phyloP scores from a whole-genome alignment of 129 eudicot species.

The Scalesia atractyloides region DNA sequence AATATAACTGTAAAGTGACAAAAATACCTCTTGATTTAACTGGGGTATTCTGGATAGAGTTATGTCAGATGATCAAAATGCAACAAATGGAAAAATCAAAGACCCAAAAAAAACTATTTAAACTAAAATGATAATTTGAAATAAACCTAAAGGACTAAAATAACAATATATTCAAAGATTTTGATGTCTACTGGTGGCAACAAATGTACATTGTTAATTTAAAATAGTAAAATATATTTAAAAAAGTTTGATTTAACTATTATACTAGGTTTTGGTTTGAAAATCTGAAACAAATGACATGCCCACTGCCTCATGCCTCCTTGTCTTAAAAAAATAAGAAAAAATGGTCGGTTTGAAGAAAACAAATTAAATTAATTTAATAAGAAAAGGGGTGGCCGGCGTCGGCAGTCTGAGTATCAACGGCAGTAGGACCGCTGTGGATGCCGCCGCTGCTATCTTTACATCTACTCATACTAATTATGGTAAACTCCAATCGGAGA shows the following conservation, averaged over 20 bases:
- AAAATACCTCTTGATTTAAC: too few species aligned
- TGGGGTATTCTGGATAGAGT: too few species aligned
- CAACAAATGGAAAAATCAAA: too few species aligned
- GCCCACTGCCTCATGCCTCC: constrained; percentile 19
- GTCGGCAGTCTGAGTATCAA: constrained; percentile 25
- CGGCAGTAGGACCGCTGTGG: constrained; percentile 19
- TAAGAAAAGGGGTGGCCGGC: constrained; percentile 20
- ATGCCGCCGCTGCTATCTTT: constrained; percentile 24
- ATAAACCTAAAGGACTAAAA: too few species aligned
- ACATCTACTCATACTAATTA: constrained; percentile 19
- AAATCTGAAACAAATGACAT: constrained; percentile 19
- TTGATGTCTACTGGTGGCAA: background rate
- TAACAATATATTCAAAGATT: too few species aligned
- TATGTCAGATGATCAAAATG: too few species aligned
- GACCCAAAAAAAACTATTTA: too few species aligned
- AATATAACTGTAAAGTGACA: too few species aligned
- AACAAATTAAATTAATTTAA: constrained; percentile 5
- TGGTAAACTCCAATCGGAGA: constrained; percentile 23
- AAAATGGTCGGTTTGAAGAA: constrained; percentile 32
- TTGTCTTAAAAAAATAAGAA: constrained; percentile 1
- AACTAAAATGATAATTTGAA: too few species aligned
- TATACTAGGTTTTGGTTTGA: background rate
- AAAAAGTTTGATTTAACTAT: background rate
- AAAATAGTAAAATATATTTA: background rate
- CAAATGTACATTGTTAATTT: background rate